Evolutionary conservation across 2,329 filamentous ascomycete species (phyloP).

Genomic region (Cadophora luteo-olivacea): DNA sequence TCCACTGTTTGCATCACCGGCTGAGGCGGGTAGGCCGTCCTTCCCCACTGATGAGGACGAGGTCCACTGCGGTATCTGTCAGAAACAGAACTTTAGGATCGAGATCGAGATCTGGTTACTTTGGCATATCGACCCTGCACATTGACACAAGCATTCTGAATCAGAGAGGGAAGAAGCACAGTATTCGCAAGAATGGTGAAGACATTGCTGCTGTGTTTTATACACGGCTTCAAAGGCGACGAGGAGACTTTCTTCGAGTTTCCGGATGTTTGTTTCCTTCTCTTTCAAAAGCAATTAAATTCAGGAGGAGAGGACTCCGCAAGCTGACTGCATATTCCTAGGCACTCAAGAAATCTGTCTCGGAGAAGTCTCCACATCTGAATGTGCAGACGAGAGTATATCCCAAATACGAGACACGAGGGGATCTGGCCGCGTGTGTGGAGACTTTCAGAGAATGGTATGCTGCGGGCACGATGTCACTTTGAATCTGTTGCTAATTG

Average conservation of each 20-base stretch:
- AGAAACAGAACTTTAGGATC: neutral
- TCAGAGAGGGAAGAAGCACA: neutral
- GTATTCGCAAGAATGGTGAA: conserved; percentile 53
- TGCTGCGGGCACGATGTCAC: conserved; percentile 25
- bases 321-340: conserved; percentile 29
- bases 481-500: neutral
- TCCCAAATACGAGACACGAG: conserved; percentile 75
- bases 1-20: conserved; percentile 1
- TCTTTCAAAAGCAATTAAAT: neutral
- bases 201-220: conserved; percentile 73
- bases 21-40: neutral
- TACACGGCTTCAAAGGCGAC: conserved; percentile 76
- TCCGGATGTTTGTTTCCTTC: conserved; percentile 53
- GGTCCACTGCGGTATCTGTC: neutral
- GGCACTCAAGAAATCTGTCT: conserved; percentile 65
- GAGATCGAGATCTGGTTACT: neutral
- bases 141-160: neutral
- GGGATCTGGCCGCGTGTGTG: conserved; percentile 65
- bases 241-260: conserved; percentile 75
- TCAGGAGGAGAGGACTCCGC: conserved; percentile 14
- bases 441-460: conserved; percentile 60
- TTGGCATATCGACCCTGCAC: neutral
- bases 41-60: neutral
- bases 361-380: conserved; percentile 64
- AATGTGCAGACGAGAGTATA: conserved; percentile 68